Evolutionary conservation across 169 alveolate genomes (phyloP), one percentile per base, ranked within the genome.

Genomic region (Plasmodium gallinaceum): DNA sequence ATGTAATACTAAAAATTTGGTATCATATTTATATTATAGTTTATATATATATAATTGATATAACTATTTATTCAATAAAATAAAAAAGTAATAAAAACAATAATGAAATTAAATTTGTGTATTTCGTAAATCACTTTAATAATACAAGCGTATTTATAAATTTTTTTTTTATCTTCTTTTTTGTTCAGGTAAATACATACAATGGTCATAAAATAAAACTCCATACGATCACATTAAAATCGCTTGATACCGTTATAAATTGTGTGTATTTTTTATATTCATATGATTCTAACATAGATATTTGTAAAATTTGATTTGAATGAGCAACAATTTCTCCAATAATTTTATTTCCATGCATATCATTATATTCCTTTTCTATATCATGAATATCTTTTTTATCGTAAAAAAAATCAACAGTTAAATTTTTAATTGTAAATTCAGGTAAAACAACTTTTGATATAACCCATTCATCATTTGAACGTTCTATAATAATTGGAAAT

Each of bases 321-420:
- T 78, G 89, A 12, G 89, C 71, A 64, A 78, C 70, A 46, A 78
- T 78, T 78, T 78, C 89, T 46, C 89, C 89, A 78, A 65, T 65
- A 64, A 78, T 65, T 64, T 78, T 61, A 69, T 78, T 78, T 43
- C 89, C 89, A 52, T 69, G 26, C 69, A 78, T 26, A 20, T 78
- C 20, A 42, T 78, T 39, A 32, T 76, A 64, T 39, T 42, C 70
- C 14, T 78, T 22, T 57, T 78, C 89, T 78, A 78, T 78, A 48
- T 78, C 89, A 48, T 78, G 75, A 78, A 78, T 78, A 10, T 45
- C 42, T 64, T 78, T 78, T 51, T 78, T 64, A 70, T 78, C 89
- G 20, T 78, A 78, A 70, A 78, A 78, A 78, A 78, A 78, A 54
- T 78, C 78, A 22, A 78, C 65, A 57, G 70, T 78, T 46, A 78